Evolutionary conservation across 768 basidiomycete species (phyloP), one percentile per base, ranked within the genome.

Genomic region (Lactarius akahatsu): DNA sequence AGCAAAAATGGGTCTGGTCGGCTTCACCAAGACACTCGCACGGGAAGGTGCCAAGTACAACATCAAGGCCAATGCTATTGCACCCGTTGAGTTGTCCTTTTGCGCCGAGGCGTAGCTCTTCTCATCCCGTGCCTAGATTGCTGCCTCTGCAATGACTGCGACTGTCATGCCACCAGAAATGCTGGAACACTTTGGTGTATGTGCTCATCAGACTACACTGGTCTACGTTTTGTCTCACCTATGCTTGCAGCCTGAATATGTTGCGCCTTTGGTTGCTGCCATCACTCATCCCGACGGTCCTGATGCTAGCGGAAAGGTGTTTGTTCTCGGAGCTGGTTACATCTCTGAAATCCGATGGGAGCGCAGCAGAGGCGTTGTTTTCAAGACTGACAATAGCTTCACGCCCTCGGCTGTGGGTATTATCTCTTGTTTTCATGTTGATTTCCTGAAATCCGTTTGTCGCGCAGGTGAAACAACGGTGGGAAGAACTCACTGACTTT

Each of bases 121-220:
- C 58, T 40, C 68, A 58, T 52, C 28, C 16, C 15, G 13, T 16
- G 10, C 20, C 15, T 69, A 94, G 93, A 88, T 92, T 66, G 96
- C 96, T n/a, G 96, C 96, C 0, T 96, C 94, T 3, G 85, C 85
- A 3, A 98, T 98, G 96, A 97, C 95, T 3, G 95, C 89, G 73
- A 97, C 94, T 0, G 81, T 96, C 71, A 92, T 98, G 91, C 92
- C 96, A 10, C 89, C 91, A 23, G 96, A 98, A 64, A 87, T 97
- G 85, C 85, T 98, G 62, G 89, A 84, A n/a, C 90, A 92, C 72
- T 78, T 97, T 47, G 88, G 89, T 75, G 90, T 90, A 75, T 13
- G 71, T 59, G 34, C 28, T 55, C 10, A 59, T 55, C 26, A 11
- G 8, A 61, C 13, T 16, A 23, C 8, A 0, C 23, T 15, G 28